Evolutionary conservation across 495 filamentous ascomycete species (phyloP), one percentile per base, ranked within the genome.

Genomic region (Podospora didyma): DNA sequence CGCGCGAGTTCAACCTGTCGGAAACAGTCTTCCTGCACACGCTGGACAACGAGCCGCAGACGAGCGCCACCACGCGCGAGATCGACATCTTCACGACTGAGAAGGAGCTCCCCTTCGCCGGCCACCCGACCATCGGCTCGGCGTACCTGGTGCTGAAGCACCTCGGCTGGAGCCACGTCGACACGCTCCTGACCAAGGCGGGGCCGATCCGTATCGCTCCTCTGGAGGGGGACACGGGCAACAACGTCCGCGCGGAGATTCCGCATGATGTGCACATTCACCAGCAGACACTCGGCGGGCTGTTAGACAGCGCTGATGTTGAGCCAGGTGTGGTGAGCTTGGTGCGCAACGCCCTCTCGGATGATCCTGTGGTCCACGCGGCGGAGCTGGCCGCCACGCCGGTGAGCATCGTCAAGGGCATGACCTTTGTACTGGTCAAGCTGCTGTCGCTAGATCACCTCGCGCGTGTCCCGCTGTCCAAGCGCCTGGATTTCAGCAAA

Each of bases 1-100:
- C 89, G 2, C 62, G 68, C 28, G 90, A 96, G 71, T 94, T 94
- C 85, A 93, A 93, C 60, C 78, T 90, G 61, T 90, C 88, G 3
- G 90, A 94, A 64, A 92, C 85, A 1, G 86, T 92, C 51, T 96
- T 93, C 71, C 71, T 94, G 14, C 82, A 90, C 66, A 74, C 78
- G 14, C 53, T 59, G n/a, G 34, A 56, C 26, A 22, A 53, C 21
- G 58, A 65, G 31, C 21, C 45, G 35, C 45, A 56, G 24, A 35
- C 37, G 31, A 20, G 47, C 22, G 24, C 26, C 19, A 49, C 62
- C 0, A 54, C 64, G 34, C 71, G 76, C 44, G 58, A 74, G 3
- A 83, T 91, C 64, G 84, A 89, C 69, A 93, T 91, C 71, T 90
- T 90, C 76, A 86, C 83, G 24, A 67, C 75, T 16, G 67, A 75